These are phyloP conservation scores for Lycium ferocissimum DNA, from an alignment of 257 asterid genomes.

Conservation along the genomic window DNA sequence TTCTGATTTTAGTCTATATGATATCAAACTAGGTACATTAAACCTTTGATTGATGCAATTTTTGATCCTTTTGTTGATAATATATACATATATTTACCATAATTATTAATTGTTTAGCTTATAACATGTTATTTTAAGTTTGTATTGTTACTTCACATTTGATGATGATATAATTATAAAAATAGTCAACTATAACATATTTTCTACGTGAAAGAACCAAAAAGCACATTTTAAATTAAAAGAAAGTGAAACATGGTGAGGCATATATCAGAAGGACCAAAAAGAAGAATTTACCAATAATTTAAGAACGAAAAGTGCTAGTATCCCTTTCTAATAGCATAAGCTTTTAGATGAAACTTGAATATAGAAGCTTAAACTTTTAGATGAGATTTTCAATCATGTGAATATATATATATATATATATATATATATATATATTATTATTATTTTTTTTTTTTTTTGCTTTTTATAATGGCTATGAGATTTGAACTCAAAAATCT, in stretches of 20 bases:
- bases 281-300: neutral
- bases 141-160: neutral
- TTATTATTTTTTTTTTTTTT: too few species aligned
- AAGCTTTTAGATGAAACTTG: neutral
- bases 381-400: too few species aligned
- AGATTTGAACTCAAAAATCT: neutral
- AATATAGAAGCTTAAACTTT: neutral
- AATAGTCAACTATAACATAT: neutral
- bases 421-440: too few species aligned
- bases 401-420: too few species aligned
- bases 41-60: neutral
- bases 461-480: neutral
- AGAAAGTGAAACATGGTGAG: neutral
- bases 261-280: neutral
- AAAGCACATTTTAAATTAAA: neutral
- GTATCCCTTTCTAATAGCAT: neutral
- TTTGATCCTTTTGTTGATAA: neutral
- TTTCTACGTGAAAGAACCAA: neutral
- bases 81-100: neutral
- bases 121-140: neutral
- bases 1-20: neutral
- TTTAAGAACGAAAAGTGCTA: neutral
- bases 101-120: neutral
- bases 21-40: neutral
- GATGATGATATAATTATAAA: neutral